A percentile compares a stretch with the other conserved stretches of the same genome.
Conservation (phyloP, 2,329 filamentous ascomycete species). For the Trichoderma citrinoviride region DNA sequence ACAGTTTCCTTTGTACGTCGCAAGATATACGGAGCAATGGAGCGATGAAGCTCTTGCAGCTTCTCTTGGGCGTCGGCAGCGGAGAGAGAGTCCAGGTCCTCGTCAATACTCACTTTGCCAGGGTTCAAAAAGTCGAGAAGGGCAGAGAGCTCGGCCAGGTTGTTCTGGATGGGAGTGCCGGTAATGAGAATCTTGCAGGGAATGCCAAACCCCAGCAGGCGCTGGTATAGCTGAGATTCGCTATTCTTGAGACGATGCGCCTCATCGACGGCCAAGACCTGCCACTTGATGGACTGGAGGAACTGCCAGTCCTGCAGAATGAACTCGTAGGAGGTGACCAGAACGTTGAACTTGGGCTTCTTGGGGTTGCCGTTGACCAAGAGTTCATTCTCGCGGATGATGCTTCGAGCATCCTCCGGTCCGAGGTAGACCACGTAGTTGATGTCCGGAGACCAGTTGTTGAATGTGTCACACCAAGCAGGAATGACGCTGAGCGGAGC, state of each 20-base stretch:
- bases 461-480: slow-evolving; percentile 97
- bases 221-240: slow-evolving; percentile 88
- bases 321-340: slow-evolving; percentile 97
- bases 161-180: slow-evolving; percentile 96
- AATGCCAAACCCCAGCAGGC: slow-evolving; percentile 79
- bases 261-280: slow-evolving; percentile 93
- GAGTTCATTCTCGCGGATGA: slow-evolving; percentile 87
- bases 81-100: slow-evolving; percentile 77
- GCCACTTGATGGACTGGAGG: slow-evolving; percentile 90
- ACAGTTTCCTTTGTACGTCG: slow-evolving; percentile 96
- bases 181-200: slow-evolving; percentile 92
- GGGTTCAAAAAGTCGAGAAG: slow-evolving; percentile 96
- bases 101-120: slow-evolving; percentile 87
- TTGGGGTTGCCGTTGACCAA: slow-evolving; percentile 81
- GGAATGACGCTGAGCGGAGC: slow-evolving; percentile 96
- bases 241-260: slow-evolving; percentile 95
- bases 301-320: slow-evolving; percentile 83
- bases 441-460: slow-evolving; percentile 90
- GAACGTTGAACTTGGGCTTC: slow-evolving; percentile 94
- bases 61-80: slow-evolving; percentile 82
- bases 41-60: slow-evolving; percentile 77
- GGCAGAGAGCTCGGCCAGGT: slow-evolving; percentile 85
- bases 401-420: slow-evolving; percentile 78
- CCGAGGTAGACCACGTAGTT: slow-evolving; percentile 98
- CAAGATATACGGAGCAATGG: slow-evolving; percentile 91